A percentile compares a stretch with the other conserved stretches of the same genome.
Evolutionary conservation across 2,329 filamentous ascomycete genomes (phyloP).

Genomic region (Tolypocladium tundrense): DNA sequence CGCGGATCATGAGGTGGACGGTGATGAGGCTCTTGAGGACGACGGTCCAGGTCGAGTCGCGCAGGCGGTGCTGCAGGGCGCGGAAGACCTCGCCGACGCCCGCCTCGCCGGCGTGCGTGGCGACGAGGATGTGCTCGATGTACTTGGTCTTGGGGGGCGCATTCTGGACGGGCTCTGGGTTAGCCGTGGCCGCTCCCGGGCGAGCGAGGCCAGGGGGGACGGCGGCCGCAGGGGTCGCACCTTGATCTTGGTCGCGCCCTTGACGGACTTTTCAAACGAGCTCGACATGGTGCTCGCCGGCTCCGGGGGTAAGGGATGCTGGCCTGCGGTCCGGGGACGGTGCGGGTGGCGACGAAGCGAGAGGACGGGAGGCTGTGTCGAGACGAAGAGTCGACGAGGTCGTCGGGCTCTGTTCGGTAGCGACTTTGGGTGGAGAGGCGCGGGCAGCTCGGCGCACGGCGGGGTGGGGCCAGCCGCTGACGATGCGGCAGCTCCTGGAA

Average conservation of each 20-base stretch:
- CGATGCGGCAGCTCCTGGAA: neutral
- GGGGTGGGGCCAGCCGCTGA: neutral
- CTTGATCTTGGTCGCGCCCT: slow-evolving; percentile 97
- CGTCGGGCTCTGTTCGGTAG: neutral
- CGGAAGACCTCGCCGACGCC: slow-evolving; percentile 95
- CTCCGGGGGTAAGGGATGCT: neutral
- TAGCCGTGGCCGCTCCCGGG: neutral
- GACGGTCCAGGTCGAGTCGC: slow-evolving; percentile 98
- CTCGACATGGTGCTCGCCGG: slow-evolving; percentile 51
- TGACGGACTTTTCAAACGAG: slow-evolving; percentile 98
- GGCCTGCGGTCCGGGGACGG: neutral
- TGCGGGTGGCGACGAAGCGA: slow-evolving; percentile 2
- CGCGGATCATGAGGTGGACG: slow-evolving; percentile 92
- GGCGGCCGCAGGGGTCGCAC: slow-evolving; percentile 28
- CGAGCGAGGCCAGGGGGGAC: neutral
- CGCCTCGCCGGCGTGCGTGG: slow-evolving; percentile 88
- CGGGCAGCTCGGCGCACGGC: neutral
- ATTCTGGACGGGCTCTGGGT: slow-evolving; percentile 41
- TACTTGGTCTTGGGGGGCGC: slow-evolving; percentile 98
- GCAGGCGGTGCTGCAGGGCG: slow-evolving; percentile 74
- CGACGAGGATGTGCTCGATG: slow-evolving; percentile 94
- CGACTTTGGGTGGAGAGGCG: neutral
- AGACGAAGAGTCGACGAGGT: neutral
- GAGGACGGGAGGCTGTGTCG: neutral
- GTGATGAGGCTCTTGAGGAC: slow-evolving; percentile 97